Conservation (phyloP, 140 eudicot species). For the Cichorium intybus region DNA sequence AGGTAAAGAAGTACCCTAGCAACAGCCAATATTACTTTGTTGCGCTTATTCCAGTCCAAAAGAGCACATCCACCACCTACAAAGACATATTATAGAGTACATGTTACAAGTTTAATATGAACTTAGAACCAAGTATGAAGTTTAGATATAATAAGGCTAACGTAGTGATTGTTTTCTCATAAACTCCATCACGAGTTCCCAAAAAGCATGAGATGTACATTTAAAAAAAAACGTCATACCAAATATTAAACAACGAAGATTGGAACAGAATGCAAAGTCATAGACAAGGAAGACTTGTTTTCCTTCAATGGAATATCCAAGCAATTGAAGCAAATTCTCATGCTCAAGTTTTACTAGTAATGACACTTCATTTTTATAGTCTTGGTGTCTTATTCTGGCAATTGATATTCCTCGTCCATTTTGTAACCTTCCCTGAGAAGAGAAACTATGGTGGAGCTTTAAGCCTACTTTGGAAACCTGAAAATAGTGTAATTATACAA, state of each 20-base stretch:
- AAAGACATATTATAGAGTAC: background rate
- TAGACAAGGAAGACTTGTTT: background rate
- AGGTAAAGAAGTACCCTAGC: conserved; percentile 32
- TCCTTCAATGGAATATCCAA: conserved; percentile 22
- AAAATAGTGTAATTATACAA: background rate
- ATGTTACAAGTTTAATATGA: background rate
- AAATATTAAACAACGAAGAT: background rate
- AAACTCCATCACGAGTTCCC: background rate
- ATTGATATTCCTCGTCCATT: conserved; percentile 21
- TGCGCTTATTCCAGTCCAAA: conserved; percentile 12
- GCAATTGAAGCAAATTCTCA: conserved; percentile 14
- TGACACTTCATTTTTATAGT: background rate
- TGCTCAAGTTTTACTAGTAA: conserved; percentile 18
- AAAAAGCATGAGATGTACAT: background rate
- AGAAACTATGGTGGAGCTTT: background rate
- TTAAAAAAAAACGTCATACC: background rate
- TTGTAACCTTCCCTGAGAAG: conserved; percentile 23
- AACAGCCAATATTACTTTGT: conserved; percentile 14
- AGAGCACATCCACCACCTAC: background rate
- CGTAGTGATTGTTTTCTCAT: background rate
- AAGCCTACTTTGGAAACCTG: background rate
- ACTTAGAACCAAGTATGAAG: too few species aligned
- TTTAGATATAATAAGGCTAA: background rate
- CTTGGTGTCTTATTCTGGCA: background rate
- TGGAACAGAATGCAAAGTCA: background rate